These are phyloP conservation scores for Aureobasidium sp. DNA, from an alignment of 2,329 filamentous ascomycete species.

Conservation along the genomic window DNA sequence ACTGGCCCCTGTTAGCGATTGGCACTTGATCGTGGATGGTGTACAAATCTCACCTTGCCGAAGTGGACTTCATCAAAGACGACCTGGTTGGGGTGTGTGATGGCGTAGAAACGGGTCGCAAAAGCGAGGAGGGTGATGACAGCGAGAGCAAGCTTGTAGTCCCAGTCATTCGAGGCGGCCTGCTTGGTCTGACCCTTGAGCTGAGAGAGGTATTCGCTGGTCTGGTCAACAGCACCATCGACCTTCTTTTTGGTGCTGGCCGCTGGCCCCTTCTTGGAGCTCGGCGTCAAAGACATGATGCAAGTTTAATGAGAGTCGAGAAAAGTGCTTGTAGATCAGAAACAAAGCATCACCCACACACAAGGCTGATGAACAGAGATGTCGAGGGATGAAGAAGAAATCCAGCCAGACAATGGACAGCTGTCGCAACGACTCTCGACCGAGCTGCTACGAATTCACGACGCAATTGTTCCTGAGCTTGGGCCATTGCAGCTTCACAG, in stretches of 20 bases:
- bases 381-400: background rate
- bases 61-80: slow-evolving; percentile 99
- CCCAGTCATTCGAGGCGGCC: slow-evolving; percentile 49
- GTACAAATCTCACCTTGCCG: slow-evolving; percentile 64
- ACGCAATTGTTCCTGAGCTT: slow-evolving; percentile 2
- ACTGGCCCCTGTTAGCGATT: slow-evolving; percentile 24
- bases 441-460: background rate
- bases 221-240: slow-evolving; percentile 25
- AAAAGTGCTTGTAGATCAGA: background rate
- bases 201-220: slow-evolving; percentile 31
- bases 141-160: slow-evolving; percentile 70
- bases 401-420: background rate
- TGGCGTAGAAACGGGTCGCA: slow-evolving; percentile 89
- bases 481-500: background rate
- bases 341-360: background rate
- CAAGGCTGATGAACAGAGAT: background rate
- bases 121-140: slow-evolving; percentile 81
- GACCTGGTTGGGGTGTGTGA: slow-evolving; percentile 89
- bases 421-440: background rate
- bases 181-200: slow-evolving; percentile 26
- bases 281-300: slow-evolving; percentile 10
- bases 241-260: slow-evolving; percentile 13
- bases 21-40: background rate
- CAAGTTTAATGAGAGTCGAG: background rate
- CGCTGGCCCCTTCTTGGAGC: slow-evolving; percentile 11